These are phyloP conservation scores for Podospora australis DNA, from an alignment of 495 filamentous ascomycete species.

Conservation along the genomic window DNA sequence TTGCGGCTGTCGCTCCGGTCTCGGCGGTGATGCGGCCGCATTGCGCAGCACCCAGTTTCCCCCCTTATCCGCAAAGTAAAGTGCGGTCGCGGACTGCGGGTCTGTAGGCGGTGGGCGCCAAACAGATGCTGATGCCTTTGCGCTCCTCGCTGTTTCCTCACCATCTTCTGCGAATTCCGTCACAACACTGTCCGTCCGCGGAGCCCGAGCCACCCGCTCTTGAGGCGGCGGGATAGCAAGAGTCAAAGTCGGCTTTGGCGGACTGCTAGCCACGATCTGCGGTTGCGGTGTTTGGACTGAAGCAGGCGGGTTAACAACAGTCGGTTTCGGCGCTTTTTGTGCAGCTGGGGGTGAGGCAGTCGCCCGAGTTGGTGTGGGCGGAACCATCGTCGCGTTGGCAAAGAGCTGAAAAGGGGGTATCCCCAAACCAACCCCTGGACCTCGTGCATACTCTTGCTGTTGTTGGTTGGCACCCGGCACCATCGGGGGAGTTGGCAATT, in stretches of 20 bases:
- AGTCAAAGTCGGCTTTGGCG: conserved; percentile 28
- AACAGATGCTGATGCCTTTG: conserved; percentile 10
- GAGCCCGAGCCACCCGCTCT: conserved; percentile 1
- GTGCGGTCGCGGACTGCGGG: conserved; percentile 31
- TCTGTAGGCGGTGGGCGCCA: conserved; percentile 37
- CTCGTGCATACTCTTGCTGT: neutral
- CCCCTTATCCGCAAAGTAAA: conserved; percentile 38
- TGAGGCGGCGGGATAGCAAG: conserved; percentile 25
- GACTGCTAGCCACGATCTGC: conserved; percentile 16
- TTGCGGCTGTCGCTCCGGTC: neutral
- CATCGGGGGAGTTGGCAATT: neutral
- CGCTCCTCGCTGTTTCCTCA: conserved; percentile 28
- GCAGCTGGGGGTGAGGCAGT: neutral
- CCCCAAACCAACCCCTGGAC: neutral
- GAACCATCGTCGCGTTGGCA: neutral
- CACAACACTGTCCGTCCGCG: conserved; percentile 32
- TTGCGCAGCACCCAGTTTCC: conserved; percentile 41
- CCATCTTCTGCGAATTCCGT: conserved; percentile 46
- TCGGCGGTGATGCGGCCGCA: conserved; percentile 6
- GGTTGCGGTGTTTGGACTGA: conserved; percentile 7
- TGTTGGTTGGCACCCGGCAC: too few relatives aligned
- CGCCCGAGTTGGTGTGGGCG: neutral
- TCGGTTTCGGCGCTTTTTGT: neutral
- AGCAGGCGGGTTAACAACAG: conserved; percentile 3
- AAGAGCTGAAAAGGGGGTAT: neutral